Evolutionary conservation across 352 stramenopile genomes (phyloP).

Genomic region (Blastocystis sp.): DNA sequence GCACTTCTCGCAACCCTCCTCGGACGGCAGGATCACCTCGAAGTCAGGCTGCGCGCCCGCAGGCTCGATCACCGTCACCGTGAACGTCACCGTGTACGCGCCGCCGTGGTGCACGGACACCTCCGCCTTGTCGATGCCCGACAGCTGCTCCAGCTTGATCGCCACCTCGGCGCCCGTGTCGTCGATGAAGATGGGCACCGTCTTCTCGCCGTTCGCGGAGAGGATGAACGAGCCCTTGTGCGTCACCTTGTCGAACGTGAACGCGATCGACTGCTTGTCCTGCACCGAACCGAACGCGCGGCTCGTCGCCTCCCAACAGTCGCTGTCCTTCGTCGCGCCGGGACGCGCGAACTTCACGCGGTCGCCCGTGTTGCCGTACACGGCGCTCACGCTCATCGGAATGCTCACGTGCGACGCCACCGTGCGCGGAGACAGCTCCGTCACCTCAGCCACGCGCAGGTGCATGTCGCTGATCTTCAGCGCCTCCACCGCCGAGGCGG

Average conservation of each 20-base stretch:
- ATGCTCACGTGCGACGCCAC: slow-evolving; percentile 45
- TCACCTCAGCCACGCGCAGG: slow-evolving; percentile 13
- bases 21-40: slow-evolving; percentile 49
- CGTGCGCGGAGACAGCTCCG: neutral
- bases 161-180: slow-evolving; percentile 36
- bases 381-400: slow-evolving; percentile 6
- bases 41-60: slow-evolving; percentile 28
- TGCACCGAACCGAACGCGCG: slow-evolving; percentile 18
- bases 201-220: neutral
- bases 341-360: slow-evolving; percentile 57
- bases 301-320: slow-evolving; percentile 58
- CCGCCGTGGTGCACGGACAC: slow-evolving; percentile 22
- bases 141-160: slow-evolving; percentile 71
- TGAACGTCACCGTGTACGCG: slow-evolving; percentile 38
- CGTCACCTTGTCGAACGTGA: slow-evolving; percentile 27
- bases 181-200: slow-evolving; percentile 57
- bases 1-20: slow-evolving; percentile 35
- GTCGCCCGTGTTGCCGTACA: slow-evolving; percentile 40
- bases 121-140: slow-evolving; percentile 45
- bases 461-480: slow-evolving; percentile 19
- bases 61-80: slow-evolving; percentile 41
- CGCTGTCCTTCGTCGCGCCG: slow-evolving; percentile 47
- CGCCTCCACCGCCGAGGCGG: slow-evolving; percentile 25
- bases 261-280: slow-evolving; percentile 48
- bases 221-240: slow-evolving; percentile 62